Evolutionary conservation across 441 rosid genomes (phyloP), one percentile per base, ranked within the genome.

Genomic region (Gossypium laxum): DNA sequence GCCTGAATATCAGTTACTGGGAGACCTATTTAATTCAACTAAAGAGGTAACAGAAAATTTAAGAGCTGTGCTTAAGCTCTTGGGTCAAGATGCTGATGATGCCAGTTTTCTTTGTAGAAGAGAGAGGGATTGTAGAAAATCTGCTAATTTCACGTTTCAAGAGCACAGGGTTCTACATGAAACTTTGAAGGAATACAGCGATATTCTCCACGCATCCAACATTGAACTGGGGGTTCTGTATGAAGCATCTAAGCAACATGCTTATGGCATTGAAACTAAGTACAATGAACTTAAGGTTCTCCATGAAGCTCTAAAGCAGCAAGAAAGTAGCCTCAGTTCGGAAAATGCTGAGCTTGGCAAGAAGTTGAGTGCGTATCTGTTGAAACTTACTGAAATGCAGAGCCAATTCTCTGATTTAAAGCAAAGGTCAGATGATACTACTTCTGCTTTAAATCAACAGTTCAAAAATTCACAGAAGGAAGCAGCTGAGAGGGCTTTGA

Each of bases 181-280:
- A 66, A 77, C 83, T 74, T 80, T 87, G 79, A 76, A 80, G 79
- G 86, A 82, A 52, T 82, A 85, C 77, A 71, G 66, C 59, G 75
- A 80, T 74, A 67, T 56, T 80, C 75, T 88, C 22, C 96, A 88
- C 83, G 88, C 84, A 65, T 75, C 76, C 61, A 78, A 59, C 72
- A 83, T 91, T 74, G 91, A 89, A 84, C 78, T 85, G 68, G 85
- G 72, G 70, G 80, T 95, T 81, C 79, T 84, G 47, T 82, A 79
- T 76, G 97, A 91, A 85, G 89, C 82, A 73, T 57, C 82, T 58
- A 91, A 85, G 81, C 87, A 86, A 58, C 83, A 84, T 51, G 68
- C 80, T 19, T 80, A 12, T 67, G 79, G 32, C 70, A 54, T 84
- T 78, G 82, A 84, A 45, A 82, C 77, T 62, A 82, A 76, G 74